Base-by-base conservation (phyloP, 2,329 filamentous ascomycete species). In the Cercospora beticola region DNA sequence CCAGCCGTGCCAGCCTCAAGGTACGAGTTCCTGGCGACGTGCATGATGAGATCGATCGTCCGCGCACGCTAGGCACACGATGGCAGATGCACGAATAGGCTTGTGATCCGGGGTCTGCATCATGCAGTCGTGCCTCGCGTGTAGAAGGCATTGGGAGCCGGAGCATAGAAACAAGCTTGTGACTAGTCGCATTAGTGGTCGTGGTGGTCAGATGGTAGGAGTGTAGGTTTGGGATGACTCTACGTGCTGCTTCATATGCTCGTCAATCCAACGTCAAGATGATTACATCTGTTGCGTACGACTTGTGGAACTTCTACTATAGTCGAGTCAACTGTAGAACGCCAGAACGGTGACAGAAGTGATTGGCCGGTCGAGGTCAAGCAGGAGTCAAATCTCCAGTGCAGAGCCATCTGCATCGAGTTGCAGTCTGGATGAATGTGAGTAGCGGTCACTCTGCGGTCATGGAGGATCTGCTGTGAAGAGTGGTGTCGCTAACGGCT, bases 81-180 rank as follows among this genome's bases (percentile, higher is more conserved):
- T 43, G 49, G 5, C 14, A 28, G 62, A 58, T 64, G 62, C 62
- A 64, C 62, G 62, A 64, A 64, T 64, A 23, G 62, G 62, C 62
- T 40, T 18, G 46, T 6, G 2, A 28, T 16, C 62, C 62, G 49
- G 31, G 8, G 5, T 21, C 26, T 43, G 28, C 26, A 64, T 64
- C 62, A 52, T 64, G 62, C 30, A 30, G n/a, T 5, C n/a, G 16
- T 64, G 30, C 62, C 10, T 31, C 62, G 52, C 62, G 52, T 56
- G 49, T 43, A 33, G 31, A 57, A 23, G 30, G 28, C 21, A 36
- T 21, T 18, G 26, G 5, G 2, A 4, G 21, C 23, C 28, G 62
- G 49, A 57, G 54, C 62, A 58, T 58, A 26, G 62, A 64, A 58
- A 26, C 26, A 58, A 30, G 18, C 18, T 26, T 57, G 54, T 31